Base-by-base conservation (phyloP, 1,284 basidiomycete genomes). In the Rhodotorula sp. region DNA sequence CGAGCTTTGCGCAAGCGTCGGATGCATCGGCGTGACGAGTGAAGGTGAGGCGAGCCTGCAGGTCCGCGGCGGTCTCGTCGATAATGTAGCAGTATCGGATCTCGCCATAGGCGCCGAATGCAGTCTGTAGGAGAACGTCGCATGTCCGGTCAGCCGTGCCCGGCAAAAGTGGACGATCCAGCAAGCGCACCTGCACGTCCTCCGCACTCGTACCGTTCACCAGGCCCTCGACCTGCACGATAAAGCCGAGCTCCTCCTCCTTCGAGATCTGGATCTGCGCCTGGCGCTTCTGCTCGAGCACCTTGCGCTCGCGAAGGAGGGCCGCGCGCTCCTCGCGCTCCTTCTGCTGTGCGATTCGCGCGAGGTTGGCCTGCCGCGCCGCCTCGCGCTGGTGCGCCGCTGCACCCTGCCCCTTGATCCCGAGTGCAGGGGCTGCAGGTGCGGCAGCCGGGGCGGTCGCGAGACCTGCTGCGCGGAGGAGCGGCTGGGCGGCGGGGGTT, bases 171-270 rank as follows among this genome's bases (percentile, higher is more conserved):
- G 10, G 25, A 27, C 10, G 50, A 44, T 3, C n/a, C 5, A 13
- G 19, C 13, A 14, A 3, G 13, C 71, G 49, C 45, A 72, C 75
- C 66, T 77, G 71, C 10, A 77, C 76, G 21, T 77, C 76, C 61
- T 77, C 76, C 3, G 67, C 74, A 42, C 74, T 75, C 25, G 76
- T 77, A 1, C 76, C 76, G 23, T 44, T 58, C 3, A 77, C 72
- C n/a, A 77, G 54, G 9, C 74, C 74, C 34, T 67, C 72, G 46
- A 77, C 76, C 58, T 73, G 66, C 17, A 77, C 74, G 25, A 74
- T 71, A 16, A 72, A 70, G 0, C 76, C 76, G 17, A 53, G 62
- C 5, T 66, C 63, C 58, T 76, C 74, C 45, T 63, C 23, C 41
- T 72, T 34, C 23, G 69, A 67, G 27, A 74, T 61, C 25, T 41